Base-by-base conservation (phyloP, 1,284 basidiomycete genomes). In the Tremellales sp. region DNA sequence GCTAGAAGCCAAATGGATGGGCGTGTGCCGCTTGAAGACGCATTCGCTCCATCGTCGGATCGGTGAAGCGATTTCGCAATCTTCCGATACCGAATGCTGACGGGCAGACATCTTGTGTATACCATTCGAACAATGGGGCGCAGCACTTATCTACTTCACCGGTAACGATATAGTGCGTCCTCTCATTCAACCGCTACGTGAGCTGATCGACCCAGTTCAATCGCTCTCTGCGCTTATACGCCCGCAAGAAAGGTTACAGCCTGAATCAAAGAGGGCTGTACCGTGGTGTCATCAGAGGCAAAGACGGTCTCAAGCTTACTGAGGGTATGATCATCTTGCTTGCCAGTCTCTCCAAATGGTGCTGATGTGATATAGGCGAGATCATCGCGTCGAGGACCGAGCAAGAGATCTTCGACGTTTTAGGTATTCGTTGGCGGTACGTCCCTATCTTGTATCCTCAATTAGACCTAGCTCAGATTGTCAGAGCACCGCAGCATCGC, bases 131-230 rank as follows among this genome's bases (percentile, higher is more conserved):
- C 81, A 81, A 41, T 80, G 85, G 62, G 91, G 91, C 0, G 89
- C 85, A 0, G 89, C 90, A 0, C 70, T 92, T 49, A 76, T 96
- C 21, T 94, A 94, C 73, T 94, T 91, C 65, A 93, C 89, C 0
- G 27, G 87, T 2, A 87, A 89, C 62, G 86, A 88, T 67, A 86
- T 90, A 46, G 88, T 88, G 64, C 62, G 82, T 72, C 23, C 2
- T 10, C 19, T 25, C 19, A 23, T 40, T 43, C 43, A 46, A 47
- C 31, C 29, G 27, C 6, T 11, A 23, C 44, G 50, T 33, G 23
- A 27, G 3, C 53, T 42, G 35, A n/a, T n/a, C n/a, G n/a, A 48
- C 13, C 12, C 63, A 91, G 87, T 94, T 94, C 74, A 96, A 94
- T 70, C 84, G 91, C 10, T 85, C 85, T 3, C 83, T 94, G 67